Percentiles rank a stretch among this genome's conserved stretches.
phyloP scores from a whole-genome alignment of 2,329 filamentous ascomycete species.

The Penicillium olsonii region DNA sequence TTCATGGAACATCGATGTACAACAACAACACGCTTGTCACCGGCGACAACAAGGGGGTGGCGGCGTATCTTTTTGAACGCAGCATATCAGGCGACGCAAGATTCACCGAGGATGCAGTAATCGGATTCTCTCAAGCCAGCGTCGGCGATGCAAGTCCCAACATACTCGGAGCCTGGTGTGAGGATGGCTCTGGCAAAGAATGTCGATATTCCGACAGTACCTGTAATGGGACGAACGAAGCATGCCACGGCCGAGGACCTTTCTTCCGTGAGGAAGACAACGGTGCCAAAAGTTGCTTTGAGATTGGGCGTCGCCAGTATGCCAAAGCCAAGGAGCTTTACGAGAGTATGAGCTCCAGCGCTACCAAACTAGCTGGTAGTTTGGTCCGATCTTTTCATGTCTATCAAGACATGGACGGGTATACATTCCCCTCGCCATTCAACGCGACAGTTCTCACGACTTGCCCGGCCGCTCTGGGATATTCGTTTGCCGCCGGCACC shows the following conservation, averaged over 20 bases:
- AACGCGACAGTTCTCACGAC: constrained; percentile 68
- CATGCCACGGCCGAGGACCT: constrained; percentile 50
- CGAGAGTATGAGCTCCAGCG: constrained; percentile 51
- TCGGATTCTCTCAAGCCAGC: constrained; percentile 88
- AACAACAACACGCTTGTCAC: constrained; percentile 89
- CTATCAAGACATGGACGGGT: constrained; percentile 79
- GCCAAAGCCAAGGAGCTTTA: constrained; percentile 54
- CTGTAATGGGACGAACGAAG: constrained; percentile 56
- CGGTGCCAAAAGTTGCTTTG: constrained; percentile 52
- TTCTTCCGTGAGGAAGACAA: constrained; percentile 47
- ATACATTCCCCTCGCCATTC: constrained; percentile 67
- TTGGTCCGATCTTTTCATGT: constrained; percentile 80
- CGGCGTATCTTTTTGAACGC: constrained; percentile 80
- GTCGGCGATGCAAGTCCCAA: constrained; percentile 92
- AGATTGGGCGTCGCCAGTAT: constrained; percentile 51
- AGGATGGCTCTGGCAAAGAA: constrained; percentile 69
- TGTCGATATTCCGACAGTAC: constrained; percentile 71
- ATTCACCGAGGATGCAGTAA: constrained; percentile 71
- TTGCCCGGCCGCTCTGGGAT: constrained; percentile 85
- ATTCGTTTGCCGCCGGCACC: constrained; percentile 90
- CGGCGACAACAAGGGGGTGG: constrained; percentile 96
- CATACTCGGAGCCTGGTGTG: constrained; percentile 82
- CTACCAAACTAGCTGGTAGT: constrained; percentile 54
- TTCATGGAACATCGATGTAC: constrained; percentile 87
- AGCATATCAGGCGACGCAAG: constrained; percentile 57